Evolutionary conservation across 2,329 filamentous ascomycete genomes (phyloP).

Genomic region (Myriangium duriaei): DNA sequence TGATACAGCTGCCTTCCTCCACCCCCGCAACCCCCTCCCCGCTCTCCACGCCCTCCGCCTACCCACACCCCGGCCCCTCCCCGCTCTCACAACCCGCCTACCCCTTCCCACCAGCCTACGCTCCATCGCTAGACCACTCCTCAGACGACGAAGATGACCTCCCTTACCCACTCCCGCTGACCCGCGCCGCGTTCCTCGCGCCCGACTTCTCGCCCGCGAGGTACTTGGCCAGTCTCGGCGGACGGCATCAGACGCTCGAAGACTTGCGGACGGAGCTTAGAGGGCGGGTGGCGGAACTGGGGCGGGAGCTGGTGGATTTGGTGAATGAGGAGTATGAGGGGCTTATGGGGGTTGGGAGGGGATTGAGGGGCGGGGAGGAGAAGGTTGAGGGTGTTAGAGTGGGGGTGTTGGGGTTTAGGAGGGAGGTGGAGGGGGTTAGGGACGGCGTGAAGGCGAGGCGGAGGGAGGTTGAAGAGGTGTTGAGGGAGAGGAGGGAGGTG

Average conservation of each 20-base stretch:
- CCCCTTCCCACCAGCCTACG: conserved; percentile 28
- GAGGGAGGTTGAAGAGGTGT: conserved; percentile 47
- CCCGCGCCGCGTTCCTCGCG: conserved; percentile 69
- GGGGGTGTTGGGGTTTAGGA: conserved; percentile 69
- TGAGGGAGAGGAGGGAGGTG: conserved; percentile 55
- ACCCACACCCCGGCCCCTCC: conserved; percentile 25
- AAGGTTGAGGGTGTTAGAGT: conserved; percentile 83
- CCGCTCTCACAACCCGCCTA: conserved; percentile 25
- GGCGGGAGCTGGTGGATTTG: conserved; percentile 78
- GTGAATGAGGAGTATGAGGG: conserved; percentile 93
- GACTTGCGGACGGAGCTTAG: conserved; percentile 81
- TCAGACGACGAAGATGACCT: conserved; percentile 45
- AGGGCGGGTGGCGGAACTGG: conserved; percentile 64
- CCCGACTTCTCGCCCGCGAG: conserved; percentile 63
- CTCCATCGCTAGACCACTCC: conserved; percentile 31
- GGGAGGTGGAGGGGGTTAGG: conserved; percentile 67
- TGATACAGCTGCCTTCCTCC: conserved; percentile 11
- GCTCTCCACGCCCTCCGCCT: conserved; percentile 11
- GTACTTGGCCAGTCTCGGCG: conserved; percentile 71
- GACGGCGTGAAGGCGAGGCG: conserved; percentile 51
- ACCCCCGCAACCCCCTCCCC: conserved; percentile 12
- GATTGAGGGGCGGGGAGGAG: conserved; percentile 78
- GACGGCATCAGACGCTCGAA: conserved; percentile 90
- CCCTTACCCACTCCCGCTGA: conserved; percentile 77
- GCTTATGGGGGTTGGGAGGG: conserved; percentile 71